phyloP scores from a whole-genome alignment of 139 green algal species.

The Auxenochlorella pyrenoidosa region DNA sequence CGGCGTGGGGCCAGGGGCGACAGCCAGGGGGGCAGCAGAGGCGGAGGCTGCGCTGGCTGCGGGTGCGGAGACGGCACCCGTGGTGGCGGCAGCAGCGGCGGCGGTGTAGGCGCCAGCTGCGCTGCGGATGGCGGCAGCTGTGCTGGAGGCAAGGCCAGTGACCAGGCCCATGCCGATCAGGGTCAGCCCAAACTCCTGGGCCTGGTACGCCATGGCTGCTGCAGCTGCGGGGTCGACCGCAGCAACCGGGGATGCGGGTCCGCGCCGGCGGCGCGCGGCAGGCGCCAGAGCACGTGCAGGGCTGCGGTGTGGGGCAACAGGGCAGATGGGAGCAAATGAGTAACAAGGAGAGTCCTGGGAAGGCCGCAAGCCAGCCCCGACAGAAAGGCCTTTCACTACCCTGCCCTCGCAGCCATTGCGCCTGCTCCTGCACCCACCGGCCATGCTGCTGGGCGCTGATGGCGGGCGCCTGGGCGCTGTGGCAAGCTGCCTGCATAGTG shows the following conservation, averaged over 20 bases:
- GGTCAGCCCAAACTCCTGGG: constrained; percentile 21
- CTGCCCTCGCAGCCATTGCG: not conserved
- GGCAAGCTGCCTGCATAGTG: not conserved
- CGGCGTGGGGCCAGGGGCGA: not conserved
- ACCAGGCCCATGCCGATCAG: not conserved
- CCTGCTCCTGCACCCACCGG: not conserved
- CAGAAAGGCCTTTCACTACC: too few relatives aligned
- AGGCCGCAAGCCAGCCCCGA: too few relatives aligned
- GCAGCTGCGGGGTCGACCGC: not conserved
- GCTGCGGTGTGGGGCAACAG: not conserved
- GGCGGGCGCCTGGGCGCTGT: not conserved
- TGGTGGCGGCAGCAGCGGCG: not conserved
- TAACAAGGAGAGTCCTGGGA: too few relatives aligned
- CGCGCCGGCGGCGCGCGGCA: not conserved
- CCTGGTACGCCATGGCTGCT: not conserved
- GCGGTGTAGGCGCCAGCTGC: not conserved
- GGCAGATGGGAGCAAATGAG: not conserved
- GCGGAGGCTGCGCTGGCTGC: not conserved
- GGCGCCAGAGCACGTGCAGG: not conserved
- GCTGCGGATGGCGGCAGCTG: not conserved
- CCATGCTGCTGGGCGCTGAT: not conserved
- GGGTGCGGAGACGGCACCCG: not conserved
- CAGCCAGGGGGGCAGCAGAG: not conserved
- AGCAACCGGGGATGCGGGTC: not conserved
- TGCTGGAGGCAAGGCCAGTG: not conserved